A percentile compares a stretch with the other conserved stretches of the same genome.
Evolutionary conservation across 257 asterid genomes (phyloP).

Genomic region (Coffea eugenioides): DNA sequence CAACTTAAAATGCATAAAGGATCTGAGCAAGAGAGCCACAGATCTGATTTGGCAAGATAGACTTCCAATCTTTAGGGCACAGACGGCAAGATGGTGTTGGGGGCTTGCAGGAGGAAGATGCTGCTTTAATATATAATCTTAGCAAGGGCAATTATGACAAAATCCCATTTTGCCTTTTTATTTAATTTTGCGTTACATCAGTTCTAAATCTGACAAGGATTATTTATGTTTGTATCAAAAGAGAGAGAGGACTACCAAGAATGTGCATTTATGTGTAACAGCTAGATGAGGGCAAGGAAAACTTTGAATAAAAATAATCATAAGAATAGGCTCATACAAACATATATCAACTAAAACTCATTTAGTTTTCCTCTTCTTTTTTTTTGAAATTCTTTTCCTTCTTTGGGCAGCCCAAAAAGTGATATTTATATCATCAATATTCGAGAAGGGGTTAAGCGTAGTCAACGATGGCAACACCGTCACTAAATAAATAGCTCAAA

Average conservation of each 20-base stretch:
- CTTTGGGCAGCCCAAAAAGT: neutral
- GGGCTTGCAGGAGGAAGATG: neutral
- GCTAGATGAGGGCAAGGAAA: slow-evolving; percentile 2
- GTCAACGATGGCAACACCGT: neutral
- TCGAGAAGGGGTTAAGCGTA: neutral
- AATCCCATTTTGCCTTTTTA: neutral
- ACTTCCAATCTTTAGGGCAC: neutral
- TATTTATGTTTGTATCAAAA: neutral
- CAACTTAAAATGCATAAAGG: neutral
- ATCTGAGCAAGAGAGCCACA: neutral
- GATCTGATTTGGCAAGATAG: slow-evolving; percentile 1
- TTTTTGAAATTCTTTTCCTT: neutral
- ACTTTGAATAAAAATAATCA: neutral
- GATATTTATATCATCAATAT: no score
- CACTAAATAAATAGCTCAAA: neutral
- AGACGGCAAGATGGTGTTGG: neutral
- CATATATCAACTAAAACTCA: neutral
- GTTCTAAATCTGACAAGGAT: neutral
- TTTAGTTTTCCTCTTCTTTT: neutral
- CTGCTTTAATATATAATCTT: neutral
- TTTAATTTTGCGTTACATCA: neutral
- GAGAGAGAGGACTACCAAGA: neutral
- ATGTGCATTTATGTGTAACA: neutral
- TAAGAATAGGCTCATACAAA: neutral
- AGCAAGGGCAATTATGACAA: neutral